Evolutionary conservation across 2,329 filamentous ascomycete genomes (phyloP), one percentile per base, ranked within the genome.

Genomic region (Aspergillus costaricaensis): DNA sequence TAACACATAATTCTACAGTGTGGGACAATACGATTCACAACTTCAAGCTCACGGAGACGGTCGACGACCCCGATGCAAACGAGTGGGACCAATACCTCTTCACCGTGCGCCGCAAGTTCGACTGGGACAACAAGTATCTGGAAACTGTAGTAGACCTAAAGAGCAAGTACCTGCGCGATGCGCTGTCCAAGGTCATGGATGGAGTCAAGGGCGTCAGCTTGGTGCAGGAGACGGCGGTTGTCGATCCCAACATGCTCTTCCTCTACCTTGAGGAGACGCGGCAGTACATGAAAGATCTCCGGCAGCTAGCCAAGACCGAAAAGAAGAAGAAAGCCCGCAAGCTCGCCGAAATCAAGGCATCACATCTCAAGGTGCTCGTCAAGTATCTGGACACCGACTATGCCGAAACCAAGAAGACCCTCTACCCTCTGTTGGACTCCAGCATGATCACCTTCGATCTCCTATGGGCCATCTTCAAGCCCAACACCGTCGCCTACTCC

Each of bases 391-490:
- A 93, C 67, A 86, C 88, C 62, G 93, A 96, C 74, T 96, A 91
- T 69, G 85, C 87, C 1, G 83, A 90, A 17, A 87, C 84, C 36
- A 93, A 94, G 72, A 91, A 92, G 74, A 90, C 88, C 1, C 82
- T 96, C 0, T 89, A 92, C 66, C 90, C 91, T 0, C 86, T 96
- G 77, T 81, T 96, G 2, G 85, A 92, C 64, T 90, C 88, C 32
- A 91, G 91, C 8, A 87, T 92, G 48, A 96, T 96, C 72, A 96
- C 91, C 0, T 96, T 93, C 67, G 91, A 96, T 59, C 83, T 96
- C 2, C 80, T 96, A 1, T 96, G 92, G 92, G 91, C 92, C 0
- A 78, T 96, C 3, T 96, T 90, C 84, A 96, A 95, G 70, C 92
- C 92, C 0, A 91, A 92, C 68, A 92, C 91, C 0, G 85, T 96